These are phyloP conservation scores for Acanthamoeba culbertsoni DNA, from an alignment of 208 protist genomes.

Conservation along the genomic window DNA sequence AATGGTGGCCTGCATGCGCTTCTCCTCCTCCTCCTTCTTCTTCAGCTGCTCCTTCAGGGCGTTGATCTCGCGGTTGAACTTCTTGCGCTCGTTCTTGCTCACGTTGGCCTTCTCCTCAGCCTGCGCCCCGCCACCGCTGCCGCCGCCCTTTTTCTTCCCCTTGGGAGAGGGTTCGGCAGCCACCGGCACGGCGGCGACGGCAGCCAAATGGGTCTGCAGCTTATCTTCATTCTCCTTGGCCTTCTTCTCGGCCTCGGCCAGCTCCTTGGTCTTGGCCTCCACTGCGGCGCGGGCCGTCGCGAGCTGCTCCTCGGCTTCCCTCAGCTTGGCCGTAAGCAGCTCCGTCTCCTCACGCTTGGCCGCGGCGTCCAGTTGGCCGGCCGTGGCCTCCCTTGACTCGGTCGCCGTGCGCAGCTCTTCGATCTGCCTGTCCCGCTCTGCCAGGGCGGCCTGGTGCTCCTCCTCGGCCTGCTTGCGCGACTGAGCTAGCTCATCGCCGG, in stretches of 20 bases:
- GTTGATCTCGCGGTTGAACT: slow-evolving; percentile 11
- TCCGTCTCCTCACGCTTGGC: background rate
- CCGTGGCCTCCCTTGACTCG: background rate
- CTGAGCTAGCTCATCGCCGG: background rate
- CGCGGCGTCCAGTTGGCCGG: background rate
- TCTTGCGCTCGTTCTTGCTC: slow-evolving; percentile 25
- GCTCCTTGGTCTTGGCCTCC: background rate
- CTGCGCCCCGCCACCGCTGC: background rate
- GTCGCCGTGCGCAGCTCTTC: background rate
- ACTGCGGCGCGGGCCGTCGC: background rate
- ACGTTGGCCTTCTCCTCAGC: background rate
- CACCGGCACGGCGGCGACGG: background rate
- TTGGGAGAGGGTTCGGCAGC: background rate
- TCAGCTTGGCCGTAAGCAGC: background rate
- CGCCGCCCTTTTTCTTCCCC: background rate
- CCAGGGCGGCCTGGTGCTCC: background rate
- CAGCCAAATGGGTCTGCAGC: background rate
- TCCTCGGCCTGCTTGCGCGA: no score
- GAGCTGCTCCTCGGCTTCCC: background rate
- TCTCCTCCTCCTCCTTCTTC: slow-evolving; percentile 17
- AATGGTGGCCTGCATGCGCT: background rate
- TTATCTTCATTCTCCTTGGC: background rate
- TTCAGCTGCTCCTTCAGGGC: slow-evolving; percentile 23
- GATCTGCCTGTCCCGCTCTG: background rate
- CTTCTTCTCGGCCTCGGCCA: background rate